Base-by-base conservation (phyloP, 257 asterid genomes). In the Gardenia jasminoides region DNA sequence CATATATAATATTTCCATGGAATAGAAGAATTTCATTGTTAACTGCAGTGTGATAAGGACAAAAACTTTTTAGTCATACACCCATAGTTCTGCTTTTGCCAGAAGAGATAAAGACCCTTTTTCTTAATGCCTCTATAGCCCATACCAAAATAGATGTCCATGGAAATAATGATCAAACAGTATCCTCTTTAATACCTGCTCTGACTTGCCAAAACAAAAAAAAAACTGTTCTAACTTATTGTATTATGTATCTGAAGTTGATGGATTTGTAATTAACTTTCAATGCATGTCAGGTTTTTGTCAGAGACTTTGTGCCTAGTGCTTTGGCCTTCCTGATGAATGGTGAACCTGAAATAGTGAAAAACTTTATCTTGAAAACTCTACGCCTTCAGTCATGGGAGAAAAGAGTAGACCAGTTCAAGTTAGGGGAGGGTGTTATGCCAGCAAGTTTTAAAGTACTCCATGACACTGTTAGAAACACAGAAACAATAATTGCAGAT, bases 361-460 rank as follows among this genome's bases (percentile, higher is more conserved):
- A 92, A 83, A 91, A 94, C 47, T 94, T 94, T 79, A 89, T 94
- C 58, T 85, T 91, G 79, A 94, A 94, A 85, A 91, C 98, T 1
- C 76, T 92, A 44, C 87, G 98, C 76, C 94, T 94, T 80, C 98
- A 94, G 78, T 90, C 98, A 54, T 91, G 97, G 96, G 98, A 94
- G 90, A 94, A 94, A 67, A 92, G 89, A 80, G 97, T 94, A 73
- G 98, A 94, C 79, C 88, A 92, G 70, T 94, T 94, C 89, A 92
- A 93, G 68, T 82, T 94, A 79, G 97, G 97, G 8, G 92, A 94
- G 16, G 98, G 98, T 70, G 98, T 94, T 70, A 86, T 94, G 94
- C 98, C 98, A 0, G 98, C 98, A 48, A 94, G 98, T 87, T 94
- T 94, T 69, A 94, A 94, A 81, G 98, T 94, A 36, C 96, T 89